Evolutionary conservation across 768 basidiomycete species (phyloP), one percentile per base, ranked within the genome.

Genomic region (Termitomyces sp.): DNA sequence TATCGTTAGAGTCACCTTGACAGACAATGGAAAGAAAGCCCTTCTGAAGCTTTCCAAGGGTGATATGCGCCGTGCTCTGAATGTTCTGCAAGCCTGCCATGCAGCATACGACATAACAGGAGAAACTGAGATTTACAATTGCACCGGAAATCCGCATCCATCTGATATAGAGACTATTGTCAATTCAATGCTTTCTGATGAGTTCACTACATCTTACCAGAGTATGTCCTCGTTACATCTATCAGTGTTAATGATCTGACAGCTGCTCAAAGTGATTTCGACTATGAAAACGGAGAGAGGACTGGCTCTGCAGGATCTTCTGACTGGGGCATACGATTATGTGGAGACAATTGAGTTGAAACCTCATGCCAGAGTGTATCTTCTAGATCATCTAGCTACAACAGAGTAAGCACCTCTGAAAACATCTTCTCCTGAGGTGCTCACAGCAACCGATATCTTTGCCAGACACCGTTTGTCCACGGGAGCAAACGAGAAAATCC

Each of bases 51-150:
- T 99, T n/a, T 95, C 92, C 0, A 89, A 88, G 65, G 97, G 97
- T 34, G 97, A 99, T 72, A 99, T 99, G 97, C 86, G 97, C 60
- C 79, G 97, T 60, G 97, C 95, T 2, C 78, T 99, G 18, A 98
- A 97, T 68, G 89, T 99, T 31, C 78, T 99, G 20, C 97, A 99
- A 75, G 97, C 97, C 0, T 99, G 97, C 68, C 94, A 98, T 70
- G 95, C 97, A 16, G 97, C 96, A 4, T 99, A 98, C 69, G 93
- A 95, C 45, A 71, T 82, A 11, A 86, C 87, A 34, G 90, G 91
- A 57, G 95, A 98, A 74, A 85, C 86, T 0, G 94, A 97, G 62
- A 85, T 99, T 24, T 99, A 98, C 72, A 93, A 89, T 64, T 98
- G 96, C 71, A 98, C 97, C 0, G 97, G 97, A 42, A 95, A 87